Evolutionary conservation across 495 filamentous ascomycete genomes (phyloP), one percentile per base, ranked within the genome.

Genomic region (Aspergillus indologenus): DNA sequence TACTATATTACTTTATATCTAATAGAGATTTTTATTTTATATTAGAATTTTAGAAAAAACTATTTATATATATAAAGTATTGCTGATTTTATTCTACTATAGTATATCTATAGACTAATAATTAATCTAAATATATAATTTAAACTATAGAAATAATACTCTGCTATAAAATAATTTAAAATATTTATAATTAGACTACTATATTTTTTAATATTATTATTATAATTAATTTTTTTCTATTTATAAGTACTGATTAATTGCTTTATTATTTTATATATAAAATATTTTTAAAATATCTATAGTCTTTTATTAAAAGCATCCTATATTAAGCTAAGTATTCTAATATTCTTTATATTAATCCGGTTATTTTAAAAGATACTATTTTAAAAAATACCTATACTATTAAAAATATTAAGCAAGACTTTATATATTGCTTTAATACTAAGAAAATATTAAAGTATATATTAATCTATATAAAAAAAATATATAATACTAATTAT

Each of bases 351-450:
- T 14, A 9, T 40, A 40, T 14, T 14, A 40, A 40, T 14, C 12
- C 34, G 5, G 12, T 11, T 29, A 29, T 29, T 29, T 29, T 4
- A 29, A 4, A 4, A 29, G 9, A 29, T 3, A 29, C 9, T 29
- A 4, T 29, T 29, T 29, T 29, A 29, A 29, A 4, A 29, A 40
- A 40, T 40, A 40, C 12, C 20, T 57, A 57, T 57, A 42, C 23
- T 58, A 50, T 50, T 22, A 40, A 59, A 60, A 65, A 50, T 53
- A 65, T 60, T 51, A 63, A 65, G 22, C 61, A 56, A 56, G 46
- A 52, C 31, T 57, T 22, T 59, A 50, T 45, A 45, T 54, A 51
- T 45, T 53, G 12, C 12, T 40, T 40, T 40, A 40, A 40, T 40
- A 63, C 19, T 56, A 8, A 49, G n/a, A 4, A 49, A 21, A 2